These are phyloP conservation scores for Murraya koenigii DNA, from an alignment of 345 rosid genomes.

Conservation along the genomic window DNA sequence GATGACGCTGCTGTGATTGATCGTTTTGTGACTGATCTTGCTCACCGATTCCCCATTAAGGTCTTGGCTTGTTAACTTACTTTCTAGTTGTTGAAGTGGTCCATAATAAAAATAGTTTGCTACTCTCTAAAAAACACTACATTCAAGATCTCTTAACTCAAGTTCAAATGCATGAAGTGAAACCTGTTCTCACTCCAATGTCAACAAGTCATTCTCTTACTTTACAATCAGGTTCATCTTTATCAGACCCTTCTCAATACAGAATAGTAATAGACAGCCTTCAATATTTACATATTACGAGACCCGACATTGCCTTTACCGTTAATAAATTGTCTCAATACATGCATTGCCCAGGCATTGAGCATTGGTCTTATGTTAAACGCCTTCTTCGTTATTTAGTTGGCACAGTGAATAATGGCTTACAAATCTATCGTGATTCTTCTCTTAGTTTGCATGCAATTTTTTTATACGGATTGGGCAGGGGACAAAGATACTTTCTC, in stretches of 20 bases:
- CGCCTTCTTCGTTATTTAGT: neutral
- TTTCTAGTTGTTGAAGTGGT: neutral
- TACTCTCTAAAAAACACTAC: neutral
- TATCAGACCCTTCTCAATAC: neutral
- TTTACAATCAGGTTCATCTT: neutral
- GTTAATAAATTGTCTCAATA: neutral
- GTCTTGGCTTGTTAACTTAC: neutral
- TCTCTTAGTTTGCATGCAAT: neutral
- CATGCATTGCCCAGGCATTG: neutral
- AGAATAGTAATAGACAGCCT: neutral
- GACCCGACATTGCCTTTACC: neutral
- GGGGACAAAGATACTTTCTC: neutral
- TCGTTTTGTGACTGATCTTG: neutral
- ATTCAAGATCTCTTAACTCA: neutral
- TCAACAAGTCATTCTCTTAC: neutral
- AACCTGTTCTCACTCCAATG: neutral
- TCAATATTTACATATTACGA: neutral
- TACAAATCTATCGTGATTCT: neutral
- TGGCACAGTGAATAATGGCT: neutral
- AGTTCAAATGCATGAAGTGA: neutral
- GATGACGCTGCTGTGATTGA: neutral
- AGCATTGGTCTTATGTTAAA: neutral
- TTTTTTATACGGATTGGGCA: neutral
- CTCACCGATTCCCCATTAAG: neutral
- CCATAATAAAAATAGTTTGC: neutral